phyloP scores from a whole-genome alignment of 2,329 filamentous ascomycete species.

The Pseudopyricularia cyperi region DNA sequence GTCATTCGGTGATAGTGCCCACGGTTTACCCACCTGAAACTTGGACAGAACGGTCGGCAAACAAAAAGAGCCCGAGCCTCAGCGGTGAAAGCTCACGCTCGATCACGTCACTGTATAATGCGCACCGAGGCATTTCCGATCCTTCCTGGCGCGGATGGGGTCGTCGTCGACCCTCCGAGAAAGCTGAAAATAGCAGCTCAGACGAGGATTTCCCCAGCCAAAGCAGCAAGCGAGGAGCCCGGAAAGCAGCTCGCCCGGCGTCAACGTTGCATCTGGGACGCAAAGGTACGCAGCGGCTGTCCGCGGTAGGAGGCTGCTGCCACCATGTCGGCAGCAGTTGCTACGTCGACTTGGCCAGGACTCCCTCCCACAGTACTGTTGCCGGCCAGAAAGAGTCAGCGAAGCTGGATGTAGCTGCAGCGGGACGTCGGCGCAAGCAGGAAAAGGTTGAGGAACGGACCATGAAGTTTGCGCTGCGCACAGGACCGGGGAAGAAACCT shows the following conservation, averaged over 20 bases:
- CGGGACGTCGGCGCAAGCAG: neutral
- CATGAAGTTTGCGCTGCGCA: neutral
- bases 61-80: neutral
- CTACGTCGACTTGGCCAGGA: neutral
- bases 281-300: neutral
- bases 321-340: neutral
- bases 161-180: neutral
- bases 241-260: neutral
- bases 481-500: neutral
- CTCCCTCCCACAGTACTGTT: neutral
- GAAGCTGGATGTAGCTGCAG: neutral
- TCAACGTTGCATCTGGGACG: neutral
- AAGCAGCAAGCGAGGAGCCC: neutral
- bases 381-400: neutral
- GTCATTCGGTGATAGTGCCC: neutral
- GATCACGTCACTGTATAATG: neutral
- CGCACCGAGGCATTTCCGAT: neutral
- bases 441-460: neutral
- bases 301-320: neutral
- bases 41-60: neutral
- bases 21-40: neutral
- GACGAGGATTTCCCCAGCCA: neutral
- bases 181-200: neutral
- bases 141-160: neutral
- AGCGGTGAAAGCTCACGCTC: neutral